These are phyloP conservation scores for Linum usitatissimum DNA, from an alignment of 345 rosid species.

Conservation along the genomic window DNA sequence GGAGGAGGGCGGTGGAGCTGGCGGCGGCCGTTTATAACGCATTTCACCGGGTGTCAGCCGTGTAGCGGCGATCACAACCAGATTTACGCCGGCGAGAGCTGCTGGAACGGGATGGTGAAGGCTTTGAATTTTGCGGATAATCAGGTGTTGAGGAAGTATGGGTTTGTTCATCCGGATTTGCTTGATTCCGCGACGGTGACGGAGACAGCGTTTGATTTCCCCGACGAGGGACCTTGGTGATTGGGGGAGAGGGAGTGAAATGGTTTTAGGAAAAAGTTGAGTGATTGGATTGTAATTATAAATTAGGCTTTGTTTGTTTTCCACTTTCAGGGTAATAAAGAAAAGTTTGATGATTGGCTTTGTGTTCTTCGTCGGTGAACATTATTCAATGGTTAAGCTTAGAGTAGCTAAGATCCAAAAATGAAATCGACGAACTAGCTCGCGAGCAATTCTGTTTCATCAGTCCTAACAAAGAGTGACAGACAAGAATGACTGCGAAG, in stretches of 20 bases:
- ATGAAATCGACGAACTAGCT: too few species aligned
- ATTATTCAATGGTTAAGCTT: too few species aligned
- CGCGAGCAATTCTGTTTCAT: too few species aligned
- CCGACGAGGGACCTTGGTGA: slow-evolving; percentile 70
- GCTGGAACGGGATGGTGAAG: slow-evolving; percentile 66
- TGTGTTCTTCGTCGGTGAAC: neutral
- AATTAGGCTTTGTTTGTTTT: neutral
- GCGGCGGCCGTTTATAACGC: slow-evolving; percentile 80
- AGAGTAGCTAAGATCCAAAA: too few species aligned
- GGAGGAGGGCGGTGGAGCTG: slow-evolving; percentile 44
- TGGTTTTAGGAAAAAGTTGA: neutral
- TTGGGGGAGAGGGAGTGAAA: neutral
- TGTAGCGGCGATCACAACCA: slow-evolving; percentile 78
- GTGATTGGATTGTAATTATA: neutral
- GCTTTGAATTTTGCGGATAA: slow-evolving; percentile 95
- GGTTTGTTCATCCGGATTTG: slow-evolving; percentile 62
- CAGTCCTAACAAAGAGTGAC: too few species aligned
- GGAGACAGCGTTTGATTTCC: slow-evolving; percentile 67
- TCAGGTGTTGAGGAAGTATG: slow-evolving; percentile 76
- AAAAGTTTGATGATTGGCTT: neutral
- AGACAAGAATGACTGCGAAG: too few species aligned
- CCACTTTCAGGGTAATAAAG: neutral
- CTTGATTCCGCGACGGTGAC: slow-evolving; percentile 40
- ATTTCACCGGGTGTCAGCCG: slow-evolving; percentile 93
- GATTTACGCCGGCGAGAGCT: slow-evolving; percentile 65